Percentiles rank a stretch among this genome's conserved stretches.
Conservation (phyloP, 192 early-diverging fungal genomes). For the Coemansia sp. region DNA sequence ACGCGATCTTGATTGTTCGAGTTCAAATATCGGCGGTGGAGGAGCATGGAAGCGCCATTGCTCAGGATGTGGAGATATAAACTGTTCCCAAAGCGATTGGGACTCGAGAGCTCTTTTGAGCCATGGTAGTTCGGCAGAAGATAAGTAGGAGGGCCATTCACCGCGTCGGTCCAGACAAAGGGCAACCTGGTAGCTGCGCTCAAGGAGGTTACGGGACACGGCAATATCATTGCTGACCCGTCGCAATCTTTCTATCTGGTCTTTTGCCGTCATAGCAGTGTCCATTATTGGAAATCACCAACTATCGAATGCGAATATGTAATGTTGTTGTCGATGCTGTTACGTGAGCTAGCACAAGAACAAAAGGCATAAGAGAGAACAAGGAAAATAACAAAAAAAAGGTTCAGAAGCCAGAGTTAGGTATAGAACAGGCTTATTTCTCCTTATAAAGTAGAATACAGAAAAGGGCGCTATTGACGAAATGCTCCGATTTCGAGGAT, state of each 20-base stretch:
- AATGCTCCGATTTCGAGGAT: background rate
- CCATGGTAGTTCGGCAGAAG: conserved; percentile 33
- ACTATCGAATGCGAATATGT: background rate
- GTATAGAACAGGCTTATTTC: background rate
- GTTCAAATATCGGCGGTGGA: conserved; percentile 31
- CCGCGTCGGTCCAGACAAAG: conserved; percentile 35
- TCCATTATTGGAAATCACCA: background rate
- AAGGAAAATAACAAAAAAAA: background rate
- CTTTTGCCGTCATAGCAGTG: background rate
- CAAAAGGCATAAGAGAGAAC: background rate
- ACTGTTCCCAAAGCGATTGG: conserved; percentile 45
- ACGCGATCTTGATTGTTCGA: conserved; percentile 7
- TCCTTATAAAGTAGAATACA: background rate
- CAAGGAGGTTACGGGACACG: conserved; percentile 21
- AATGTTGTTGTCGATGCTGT: background rate
- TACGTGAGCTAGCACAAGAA: background rate
- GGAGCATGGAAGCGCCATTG: conserved; percentile 44
- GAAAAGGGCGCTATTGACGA: background rate
- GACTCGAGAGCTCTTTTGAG: conserved; percentile 40
- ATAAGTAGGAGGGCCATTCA: conserved; percentile 40
- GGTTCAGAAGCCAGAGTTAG: background rate
- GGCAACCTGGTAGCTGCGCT: conserved; percentile 50
- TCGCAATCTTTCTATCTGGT: background rate
- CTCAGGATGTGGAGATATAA: conserved; percentile 51
- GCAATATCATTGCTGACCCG: background rate